These are phyloP conservation scores for Aspergillus conjunctus DNA, from an alignment of 495 filamentous ascomycete species.

Conservation along the genomic window DNA sequence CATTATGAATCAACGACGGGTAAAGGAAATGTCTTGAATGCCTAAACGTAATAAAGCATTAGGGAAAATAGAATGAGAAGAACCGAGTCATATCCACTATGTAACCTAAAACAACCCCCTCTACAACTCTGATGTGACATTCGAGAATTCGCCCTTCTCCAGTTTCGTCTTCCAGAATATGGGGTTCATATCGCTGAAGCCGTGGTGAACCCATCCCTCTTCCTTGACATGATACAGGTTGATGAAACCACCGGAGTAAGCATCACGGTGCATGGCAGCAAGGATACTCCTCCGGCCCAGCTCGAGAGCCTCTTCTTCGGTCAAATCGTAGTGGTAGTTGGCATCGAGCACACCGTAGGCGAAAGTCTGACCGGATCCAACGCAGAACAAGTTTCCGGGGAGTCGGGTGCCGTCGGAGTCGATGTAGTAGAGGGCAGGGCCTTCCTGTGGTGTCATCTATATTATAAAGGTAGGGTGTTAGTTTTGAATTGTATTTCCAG, in stretches of 20 bases:
- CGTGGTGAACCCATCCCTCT: constrained; percentile 96
- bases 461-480: constrained; percentile 10
- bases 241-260: constrained; percentile 97
- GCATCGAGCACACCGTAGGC: constrained; percentile 97
- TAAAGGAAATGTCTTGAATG: neutral
- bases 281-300: constrained; percentile 89
- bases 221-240: constrained; percentile 99
- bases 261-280: constrained; percentile 96
- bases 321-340: constrained; percentile 88
- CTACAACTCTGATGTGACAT: constrained; percentile 80
- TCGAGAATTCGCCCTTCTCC: constrained; percentile 96
- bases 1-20: too few species aligned
- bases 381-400: constrained; percentile 94
- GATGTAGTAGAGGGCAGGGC: constrained; percentile 97
- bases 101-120: constrained; percentile 10
- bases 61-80: neutral
- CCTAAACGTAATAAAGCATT: neutral
- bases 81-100: constrained; percentile 25
- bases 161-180: constrained; percentile 99
- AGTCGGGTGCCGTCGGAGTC: constrained; percentile 95
- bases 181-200: constrained; percentile 91
- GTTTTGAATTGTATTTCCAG: neutral
- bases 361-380: constrained; percentile 96
- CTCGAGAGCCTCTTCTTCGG: constrained; percentile 82
- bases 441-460: constrained; percentile 81